Evolutionary conservation across 2,329 filamentous ascomycete species (phyloP).

Genomic region (Aquanectria penicillioides): DNA sequence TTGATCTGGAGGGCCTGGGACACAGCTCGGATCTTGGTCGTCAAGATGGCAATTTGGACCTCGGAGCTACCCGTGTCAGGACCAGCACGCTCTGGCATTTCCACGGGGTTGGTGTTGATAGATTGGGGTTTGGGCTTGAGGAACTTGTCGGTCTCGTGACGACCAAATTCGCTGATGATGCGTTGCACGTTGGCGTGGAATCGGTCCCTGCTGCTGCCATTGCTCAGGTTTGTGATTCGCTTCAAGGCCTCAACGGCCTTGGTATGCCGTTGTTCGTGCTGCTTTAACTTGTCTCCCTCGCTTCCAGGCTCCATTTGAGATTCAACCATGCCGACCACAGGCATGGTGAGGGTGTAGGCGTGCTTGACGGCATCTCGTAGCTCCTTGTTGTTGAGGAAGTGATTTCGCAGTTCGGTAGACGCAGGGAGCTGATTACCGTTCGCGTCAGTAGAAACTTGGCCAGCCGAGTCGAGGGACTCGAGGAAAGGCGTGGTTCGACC

Average conservation of each 20-base stretch:
- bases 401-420: slow-evolving; percentile 71
- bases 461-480: slow-evolving; percentile 78
- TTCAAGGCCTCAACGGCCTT: slow-evolving; percentile 80
- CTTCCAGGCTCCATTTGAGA: slow-evolving; percentile 53
- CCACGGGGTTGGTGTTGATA: slow-evolving; percentile 51
- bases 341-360: slow-evolving; percentile 75
- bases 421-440: slow-evolving; percentile 54
- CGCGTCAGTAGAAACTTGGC: slow-evolving; percentile 56
- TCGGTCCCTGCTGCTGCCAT: slow-evolving; percentile 81
- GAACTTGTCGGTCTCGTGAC: slow-evolving; percentile 83
- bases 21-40: slow-evolving; percentile 88
- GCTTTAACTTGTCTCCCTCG: slow-evolving; percentile 47
- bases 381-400: slow-evolving; percentile 73
- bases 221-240: slow-evolving; percentile 81
- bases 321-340: slow-evolving; percentile 53
- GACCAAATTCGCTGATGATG: slow-evolving; percentile 87
- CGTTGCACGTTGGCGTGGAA: slow-evolving; percentile 84
- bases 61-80: slow-evolving; percentile 95
- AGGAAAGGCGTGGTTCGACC: slow-evolving; percentile 85
- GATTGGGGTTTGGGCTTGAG: slow-evolving; percentile 71
- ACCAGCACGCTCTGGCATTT: slow-evolving; percentile 71
- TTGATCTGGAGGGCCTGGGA: slow-evolving; percentile 75
- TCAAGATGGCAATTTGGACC: slow-evolving; percentile 97
- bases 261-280: slow-evolving; percentile 66
- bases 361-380: slow-evolving; percentile 72